phyloP scores from a whole-genome alignment of 1,139 yeast species.

The Pichia sp. region DNA sequence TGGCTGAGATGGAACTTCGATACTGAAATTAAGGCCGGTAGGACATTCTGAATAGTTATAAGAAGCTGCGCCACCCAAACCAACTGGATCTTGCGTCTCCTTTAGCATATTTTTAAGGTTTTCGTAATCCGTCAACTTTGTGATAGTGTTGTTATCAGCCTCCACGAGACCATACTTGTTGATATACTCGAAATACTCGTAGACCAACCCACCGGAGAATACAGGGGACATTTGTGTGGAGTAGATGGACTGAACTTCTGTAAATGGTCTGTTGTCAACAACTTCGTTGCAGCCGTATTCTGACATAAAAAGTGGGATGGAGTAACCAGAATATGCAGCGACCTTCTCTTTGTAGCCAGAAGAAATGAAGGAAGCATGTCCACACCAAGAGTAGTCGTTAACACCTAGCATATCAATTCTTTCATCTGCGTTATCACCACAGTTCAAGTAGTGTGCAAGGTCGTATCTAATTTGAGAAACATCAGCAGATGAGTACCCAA shows the following conservation, averaged over 20 bases:
- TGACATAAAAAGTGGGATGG: conserved; percentile 48
- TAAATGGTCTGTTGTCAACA: conserved; percentile 43
- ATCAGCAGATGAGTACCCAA: conserved; percentile 59
- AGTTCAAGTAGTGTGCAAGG: conserved; percentile 49
- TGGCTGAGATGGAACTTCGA: conserved; percentile 70
- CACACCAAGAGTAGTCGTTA: conserved; percentile 64
- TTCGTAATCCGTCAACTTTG: conserved; percentile 41
- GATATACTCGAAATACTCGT: conserved; percentile 65
- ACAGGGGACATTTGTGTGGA: conserved; percentile 60
- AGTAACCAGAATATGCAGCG: conserved; percentile 36
- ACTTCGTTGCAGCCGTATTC: conserved; percentile 53
- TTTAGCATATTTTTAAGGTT: conserved; percentile 48
- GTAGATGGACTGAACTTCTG: conserved; percentile 57
- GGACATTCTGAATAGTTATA: conserved; percentile 63
- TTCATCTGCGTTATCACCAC: conserved; percentile 49
- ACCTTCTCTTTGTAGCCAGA: conserved; percentile 49
- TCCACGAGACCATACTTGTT: conserved; percentile 62
- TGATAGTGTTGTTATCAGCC: conserved; percentile 35
- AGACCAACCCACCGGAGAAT: conserved; percentile 74
- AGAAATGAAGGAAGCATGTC: conserved; percentile 37
- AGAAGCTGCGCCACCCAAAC: conserved; percentile 62
- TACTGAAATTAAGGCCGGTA: conserved; percentile 50
- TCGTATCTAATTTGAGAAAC: conserved; percentile 43
- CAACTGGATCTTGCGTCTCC: conserved; percentile 52
- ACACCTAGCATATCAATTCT: conserved; percentile 56